Evolutionary conservation across 306 rosid genomes (phyloP), one percentile per base, ranked within the genome.

Genomic region (Glycine tomentella): DNA sequence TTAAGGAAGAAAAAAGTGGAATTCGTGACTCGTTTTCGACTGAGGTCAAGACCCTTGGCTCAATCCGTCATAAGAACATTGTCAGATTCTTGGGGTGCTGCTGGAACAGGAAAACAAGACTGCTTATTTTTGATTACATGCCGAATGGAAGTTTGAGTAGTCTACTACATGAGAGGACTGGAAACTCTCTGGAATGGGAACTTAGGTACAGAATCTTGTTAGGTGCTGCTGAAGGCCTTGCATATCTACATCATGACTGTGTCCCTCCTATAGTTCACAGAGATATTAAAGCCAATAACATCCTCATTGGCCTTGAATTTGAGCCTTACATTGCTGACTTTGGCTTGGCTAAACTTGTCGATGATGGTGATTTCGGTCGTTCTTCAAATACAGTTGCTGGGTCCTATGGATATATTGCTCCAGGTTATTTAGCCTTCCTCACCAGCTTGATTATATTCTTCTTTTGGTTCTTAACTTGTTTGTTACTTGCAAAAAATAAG

Each of bases 381-480:
- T 93, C 99, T 25, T 92, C 99, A 62, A 96, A 93, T 74, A 92
- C 98, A 15, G 93, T 96, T 59, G 99, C 97, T 20, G 98, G 99
- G 61, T 96, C 99, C n/a, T 96, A 92, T 77, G 99, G 99, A 33
- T 93, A 96, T 34, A 96, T 96, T 79, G 98, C 99, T 82, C 99
- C 99, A 46, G 98, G 99, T 91, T 74, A 79, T 91, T 87, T 7
- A 34, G 9, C 61, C 74, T 77, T 56, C 55, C 68, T 44, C 10
- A 46, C 46, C 57, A 66, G 58, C 42, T 72, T 58, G 8, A 63
- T 65, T 48, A 62, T 61, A 9, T 34, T 46, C n/a, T 36, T 36
- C 4, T 34, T 75, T 68, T 42, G 15, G 12, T 8, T 9, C 67
- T 50, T 75, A 34, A 51, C 64, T 46, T 20, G 15, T 63, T 62